Evolutionary conservation across 2,329 filamentous ascomycete genomes (phyloP).

Genomic region (Pseudogymnoascus sp.): DNA sequence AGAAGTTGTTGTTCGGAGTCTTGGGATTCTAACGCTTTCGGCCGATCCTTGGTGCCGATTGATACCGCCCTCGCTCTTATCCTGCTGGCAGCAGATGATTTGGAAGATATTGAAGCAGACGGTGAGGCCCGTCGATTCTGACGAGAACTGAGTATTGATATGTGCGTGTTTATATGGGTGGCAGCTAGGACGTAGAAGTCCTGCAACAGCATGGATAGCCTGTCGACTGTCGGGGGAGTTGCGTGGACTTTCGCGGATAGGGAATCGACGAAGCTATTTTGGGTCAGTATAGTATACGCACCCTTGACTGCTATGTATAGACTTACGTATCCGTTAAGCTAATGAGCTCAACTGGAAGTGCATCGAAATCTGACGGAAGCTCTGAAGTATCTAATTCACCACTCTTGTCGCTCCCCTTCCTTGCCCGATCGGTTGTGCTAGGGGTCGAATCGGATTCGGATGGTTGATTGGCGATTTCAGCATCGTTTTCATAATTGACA

Average conservation of each 20-base stretch:
- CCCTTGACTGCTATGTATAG: slow-evolving; percentile 9
- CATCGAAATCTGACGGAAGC: slow-evolving; percentile 58
- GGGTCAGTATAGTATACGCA: slow-evolving; percentile 19
- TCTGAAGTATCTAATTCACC: slow-evolving; percentile 18
- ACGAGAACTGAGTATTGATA: slow-evolving; percentile 69
- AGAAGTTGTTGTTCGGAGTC: slow-evolving; percentile 74
- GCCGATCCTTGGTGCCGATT: slow-evolving; percentile 47
- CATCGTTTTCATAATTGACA: background rate
- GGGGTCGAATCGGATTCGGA: background rate
- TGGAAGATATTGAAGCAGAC: slow-evolving; percentile 47
- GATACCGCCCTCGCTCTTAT: slow-evolving; percentile 51
- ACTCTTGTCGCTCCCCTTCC: slow-evolving; percentile 28
- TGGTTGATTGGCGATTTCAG: background rate
- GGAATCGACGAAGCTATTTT: slow-evolving; percentile 76
- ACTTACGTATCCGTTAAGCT: slow-evolving; percentile 78
- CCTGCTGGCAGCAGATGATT: slow-evolving; percentile 50
- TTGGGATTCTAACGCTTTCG: slow-evolving; percentile 35
- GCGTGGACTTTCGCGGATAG: slow-evolving; percentile 81
- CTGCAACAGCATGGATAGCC: slow-evolving; percentile 80
- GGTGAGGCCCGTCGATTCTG: slow-evolving; percentile 63
- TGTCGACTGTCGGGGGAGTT: slow-evolving; percentile 75
- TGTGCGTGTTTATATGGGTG: slow-evolving; percentile 78
- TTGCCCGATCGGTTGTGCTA: slow-evolving; percentile 21
- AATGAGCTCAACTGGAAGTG: slow-evolving; percentile 88
- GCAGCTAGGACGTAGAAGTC: slow-evolving; percentile 84